Base-by-base conservation (phyloP, 148 eudicot genomes). In the Salicornia ramosissima region DNA sequence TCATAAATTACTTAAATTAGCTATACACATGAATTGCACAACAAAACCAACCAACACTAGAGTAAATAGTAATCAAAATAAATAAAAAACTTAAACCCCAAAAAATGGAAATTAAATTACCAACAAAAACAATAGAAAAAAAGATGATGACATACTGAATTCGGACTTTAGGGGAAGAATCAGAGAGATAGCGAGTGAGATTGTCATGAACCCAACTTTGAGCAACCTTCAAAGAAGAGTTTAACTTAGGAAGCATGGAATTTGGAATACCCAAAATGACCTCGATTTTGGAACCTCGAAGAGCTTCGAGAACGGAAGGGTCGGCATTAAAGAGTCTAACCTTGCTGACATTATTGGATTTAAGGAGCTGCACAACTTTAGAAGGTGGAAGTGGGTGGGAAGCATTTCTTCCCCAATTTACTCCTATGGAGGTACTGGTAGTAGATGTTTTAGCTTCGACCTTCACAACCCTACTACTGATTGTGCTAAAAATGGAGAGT, bases 251-350 rank as follows among this genome's bases (percentile, higher is more conserved):
- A 28, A 92, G 88, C 91, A 89, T 65, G 7, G 79, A 82, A 82
- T 92, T 92, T 7, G 97, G 96, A 71, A 92, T 83, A 58, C 93
- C 91, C 29, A 89, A 83, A 33, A 87, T 86, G 14, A 90, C 86
- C 10, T 78, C 69, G 6, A 86, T 82, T 29, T 74, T 76, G 60
- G 96, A 79, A 26, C 83, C 89, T 25, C 91, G 75, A 16, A 92
- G 93, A 9, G 96, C 69, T 43, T 78, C 59, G 40, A 89, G 92
- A 25, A 80, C 87, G 28, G 21, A 52, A 1, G 93, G 86, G 75
- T 87, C 78, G 28, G 90, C 79, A 49, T 90, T 94, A 64, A 71
- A 80, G 11, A 90, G 89, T 77, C 83, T 81, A 15, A 90, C 78
- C 74, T 69, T 85, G 47, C 75, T 60, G 80, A 92, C 80, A 81